Evolutionary conservation across 768 basidiomycete species (phyloP).

Genomic region (Pleurotus sapidus): DNA sequence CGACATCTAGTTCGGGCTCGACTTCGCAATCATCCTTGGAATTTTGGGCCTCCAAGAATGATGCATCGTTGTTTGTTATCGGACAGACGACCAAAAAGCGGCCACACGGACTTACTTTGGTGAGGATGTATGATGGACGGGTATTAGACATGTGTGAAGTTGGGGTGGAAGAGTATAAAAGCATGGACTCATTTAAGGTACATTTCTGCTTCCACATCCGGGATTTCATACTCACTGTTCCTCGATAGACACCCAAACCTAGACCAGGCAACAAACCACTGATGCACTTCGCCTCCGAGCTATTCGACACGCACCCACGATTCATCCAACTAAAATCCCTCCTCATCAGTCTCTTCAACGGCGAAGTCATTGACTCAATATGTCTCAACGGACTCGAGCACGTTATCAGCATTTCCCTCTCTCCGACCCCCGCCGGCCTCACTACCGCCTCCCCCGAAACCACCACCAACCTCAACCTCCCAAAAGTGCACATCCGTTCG

Average conservation of each 20-base stretch:
- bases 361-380: constrained; percentile 79
- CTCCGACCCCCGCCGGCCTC: constrained; percentile 56
- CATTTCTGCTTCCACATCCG: constrained; percentile 16
- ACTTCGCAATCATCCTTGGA: constrained; percentile 61
- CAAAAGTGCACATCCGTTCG: constrained; percentile 84
- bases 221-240: not conserved
- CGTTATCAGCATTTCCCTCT: constrained; percentile 79
- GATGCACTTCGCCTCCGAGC: constrained; percentile 93
- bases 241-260: constrained; percentile 79
- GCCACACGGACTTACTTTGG: constrained; percentile 83
- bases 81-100: constrained; percentile 95
- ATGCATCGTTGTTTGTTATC: constrained; percentile 86
- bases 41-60: constrained; percentile 94
- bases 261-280: constrained; percentile 88
- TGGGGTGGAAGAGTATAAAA: constrained; percentile 77
- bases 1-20: constrained; percentile 24
- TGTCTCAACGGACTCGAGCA: constrained; percentile 83
- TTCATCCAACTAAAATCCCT: constrained; percentile 91
- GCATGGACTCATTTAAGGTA: constrained; percentile 86
- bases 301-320: constrained; percentile 93
- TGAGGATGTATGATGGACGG: constrained; percentile 80
- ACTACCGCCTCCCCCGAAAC: constrained; percentile 35
- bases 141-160: constrained; percentile 96
- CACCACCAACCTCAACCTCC: constrained; percentile 42
- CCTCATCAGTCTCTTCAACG: constrained; percentile 88